These are phyloP conservation scores for Nematocida sp. DNA, from an alignment of 371 early-diverging fungal genomes.

Conservation along the genomic window DNA sequence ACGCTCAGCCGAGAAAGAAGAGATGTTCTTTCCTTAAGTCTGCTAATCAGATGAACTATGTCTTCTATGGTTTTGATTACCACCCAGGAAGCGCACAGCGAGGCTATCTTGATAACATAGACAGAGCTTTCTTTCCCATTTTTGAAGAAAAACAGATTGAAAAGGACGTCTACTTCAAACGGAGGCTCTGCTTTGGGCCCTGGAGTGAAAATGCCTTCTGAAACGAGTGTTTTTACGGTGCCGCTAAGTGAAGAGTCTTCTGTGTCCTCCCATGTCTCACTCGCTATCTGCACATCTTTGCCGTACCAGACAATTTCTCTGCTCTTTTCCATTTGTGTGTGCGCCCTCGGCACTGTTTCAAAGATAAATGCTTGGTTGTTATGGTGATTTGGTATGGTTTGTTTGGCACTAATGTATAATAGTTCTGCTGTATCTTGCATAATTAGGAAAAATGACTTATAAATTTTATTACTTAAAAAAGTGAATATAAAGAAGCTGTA, in stretches of 20 bases:
- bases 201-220: constrained; percentile 3
- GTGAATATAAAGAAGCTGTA: no score
- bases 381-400: no score
- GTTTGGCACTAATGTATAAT: no score
- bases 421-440: no score
- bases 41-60: constrained; percentile 3
- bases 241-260: background rate
- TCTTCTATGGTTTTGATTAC: constrained; percentile 20
- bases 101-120: constrained; percentile 22
- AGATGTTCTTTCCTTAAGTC: constrained; percentile 2
- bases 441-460: no score
- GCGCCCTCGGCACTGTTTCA: background rate
- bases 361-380: background rate
- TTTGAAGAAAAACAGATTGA: constrained; percentile 8
- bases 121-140: constrained; percentile 12
- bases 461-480: no score
- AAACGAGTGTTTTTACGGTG: background rate
- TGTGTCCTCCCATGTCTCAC: constrained; percentile 25
- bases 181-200: constrained; percentile 46
- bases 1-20: constrained; percentile 18
- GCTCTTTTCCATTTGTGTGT: constrained; percentile 8
- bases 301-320: constrained; percentile 39
- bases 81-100: constrained; percentile 7
- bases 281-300: constrained; percentile 26
- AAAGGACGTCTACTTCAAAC: constrained; percentile 29